A percentile compares a stretch with the other conserved stretches of the same genome.
Evolutionary conservation across 2,329 filamentous ascomycete genomes (phyloP).

Genomic region (Neurospora sp.): DNA sequence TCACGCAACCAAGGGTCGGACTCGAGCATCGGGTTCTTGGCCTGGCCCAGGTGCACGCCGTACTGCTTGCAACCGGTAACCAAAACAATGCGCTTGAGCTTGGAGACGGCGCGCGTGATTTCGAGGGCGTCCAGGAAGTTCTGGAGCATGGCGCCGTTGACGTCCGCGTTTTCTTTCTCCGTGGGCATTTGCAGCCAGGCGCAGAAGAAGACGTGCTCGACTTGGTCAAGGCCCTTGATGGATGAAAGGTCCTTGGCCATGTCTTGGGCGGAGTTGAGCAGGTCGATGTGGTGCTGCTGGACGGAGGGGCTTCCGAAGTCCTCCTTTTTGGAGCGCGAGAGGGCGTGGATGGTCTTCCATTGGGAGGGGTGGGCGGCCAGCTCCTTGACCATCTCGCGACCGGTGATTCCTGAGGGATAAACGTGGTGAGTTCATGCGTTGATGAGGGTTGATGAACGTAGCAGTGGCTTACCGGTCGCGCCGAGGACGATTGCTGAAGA

Average conservation of each 20-base stretch:
- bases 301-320: constrained; percentile 12
- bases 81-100: constrained; percentile 37
- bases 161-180: constrained; percentile 17
- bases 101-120: constrained; percentile 28
- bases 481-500: constrained; percentile 11
- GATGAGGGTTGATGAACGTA: neutral
- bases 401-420: constrained; percentile 14
- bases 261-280: constrained; percentile 14
- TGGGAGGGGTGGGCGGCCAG: constrained; percentile 9
- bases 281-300: constrained; percentile 16
- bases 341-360: constrained; percentile 17
- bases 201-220: constrained; percentile 19
- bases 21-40: constrained; percentile 38
- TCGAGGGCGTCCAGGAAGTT: constrained; percentile 37
- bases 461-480: constrained; percentile 9
- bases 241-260: constrained; percentile 17
- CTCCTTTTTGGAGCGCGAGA: constrained; percentile 19
- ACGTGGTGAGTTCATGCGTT: neutral
- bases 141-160: constrained; percentile 31
- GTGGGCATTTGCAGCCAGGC: constrained; percentile 17
- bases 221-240: neutral
- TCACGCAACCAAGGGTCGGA: constrained; percentile 33
- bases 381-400: constrained; percentile 18
- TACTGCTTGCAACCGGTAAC: constrained; percentile 42
- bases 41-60: constrained; percentile 38